phyloP scores from a whole-genome alignment of 352 stramenopile species.

The Phytophthora capsici region DNA sequence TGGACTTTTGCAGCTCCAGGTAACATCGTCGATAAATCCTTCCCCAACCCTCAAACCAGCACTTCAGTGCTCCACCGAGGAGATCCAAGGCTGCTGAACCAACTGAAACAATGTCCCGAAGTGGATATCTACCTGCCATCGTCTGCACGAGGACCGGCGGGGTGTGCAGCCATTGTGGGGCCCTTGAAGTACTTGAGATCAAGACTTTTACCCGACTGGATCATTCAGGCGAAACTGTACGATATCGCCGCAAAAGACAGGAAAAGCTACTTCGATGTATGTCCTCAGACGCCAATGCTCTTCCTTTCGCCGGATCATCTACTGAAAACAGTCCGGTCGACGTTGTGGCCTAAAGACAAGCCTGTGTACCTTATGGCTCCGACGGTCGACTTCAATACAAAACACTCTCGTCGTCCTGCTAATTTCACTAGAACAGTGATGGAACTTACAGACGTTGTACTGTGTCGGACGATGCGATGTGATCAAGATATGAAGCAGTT shows the following conservation, averaged over 20 bases:
- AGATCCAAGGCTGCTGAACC: constrained; percentile 50
- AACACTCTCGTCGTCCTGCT: not conserved
- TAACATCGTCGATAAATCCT: constrained; percentile 6
- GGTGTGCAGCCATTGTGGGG: constrained; percentile 54
- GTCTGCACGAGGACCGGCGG: constrained; percentile 21
- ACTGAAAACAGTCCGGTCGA: constrained; percentile 8
- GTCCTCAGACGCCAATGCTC: constrained; percentile 47
- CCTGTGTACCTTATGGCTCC: constrained; percentile 55
- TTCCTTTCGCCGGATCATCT: constrained; percentile 54
- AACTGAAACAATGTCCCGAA: constrained; percentile 53
- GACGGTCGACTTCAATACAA: constrained; percentile 13
- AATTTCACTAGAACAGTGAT: constrained; percentile 29
- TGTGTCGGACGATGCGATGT: constrained; percentile 33
- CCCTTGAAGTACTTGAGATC: constrained; percentile 39
- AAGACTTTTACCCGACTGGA: constrained; percentile 42
- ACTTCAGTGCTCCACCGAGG: constrained; percentile 32
- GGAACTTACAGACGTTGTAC: constrained; percentile 32
- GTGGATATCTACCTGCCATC: constrained; percentile 70
- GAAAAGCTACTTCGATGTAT: constrained; percentile 52
- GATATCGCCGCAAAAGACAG: constrained; percentile 20
- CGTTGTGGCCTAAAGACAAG: constrained; percentile 43
- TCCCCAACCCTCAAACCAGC: constrained; percentile 21
- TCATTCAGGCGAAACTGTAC: constrained; percentile 19
- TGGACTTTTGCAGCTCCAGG: constrained; percentile 35
- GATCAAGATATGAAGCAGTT: constrained; percentile 39